Evolutionary conservation across 1,284 basidiomycete species (phyloP), one percentile per base, ranked within the genome.

Genomic region (Melampsora americana): DNA sequence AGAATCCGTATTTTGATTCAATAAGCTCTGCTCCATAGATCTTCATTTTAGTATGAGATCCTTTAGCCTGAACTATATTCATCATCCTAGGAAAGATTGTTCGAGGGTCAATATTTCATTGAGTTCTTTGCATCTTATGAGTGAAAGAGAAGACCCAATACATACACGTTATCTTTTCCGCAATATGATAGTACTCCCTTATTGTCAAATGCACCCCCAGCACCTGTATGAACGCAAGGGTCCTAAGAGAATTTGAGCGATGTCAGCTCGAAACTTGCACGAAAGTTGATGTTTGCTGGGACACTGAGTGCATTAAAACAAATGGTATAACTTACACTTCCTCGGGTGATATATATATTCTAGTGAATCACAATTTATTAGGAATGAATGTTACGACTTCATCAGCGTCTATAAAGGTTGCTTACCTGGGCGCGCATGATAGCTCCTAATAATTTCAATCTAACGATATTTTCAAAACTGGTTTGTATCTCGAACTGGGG

Each of bases 21-120:
- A 76, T 69, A 14, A 76, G 39, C 14, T 60, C 46, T 28, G 66
- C 67, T 9, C 67, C 67, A 68, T 50, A 69, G 28, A 76, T 53
- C 53, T 64, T 69, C 61, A 32, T 69, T 4, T 65, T 42, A 11
- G 67, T 69, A 46, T 76, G 67, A 9, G 42, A 53, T 46, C 67
- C 67, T 35, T 69, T 69, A 32, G 74, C 74, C 59, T 65, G 53
- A n/a, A 76, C 74, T 35, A 76, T 76, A 23, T 69, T 76, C 66
- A 76, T 69, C 67, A 76, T 69, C 20, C 74, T 76, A 65, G 6
- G 53, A 30, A 48, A 42, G 1, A 42, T 9, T n/a, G 26, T 56
- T 6, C n/a, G 5, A 56, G 26, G 35, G 48, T 20, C 11, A 32
- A 16, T 7, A n/a, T 46, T 42, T 7, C 23, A 6, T 69, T 30